Evolutionary conservation across 495 filamentous ascomycete species (phyloP).

Genomic region (Trichoderma parareesei): DNA sequence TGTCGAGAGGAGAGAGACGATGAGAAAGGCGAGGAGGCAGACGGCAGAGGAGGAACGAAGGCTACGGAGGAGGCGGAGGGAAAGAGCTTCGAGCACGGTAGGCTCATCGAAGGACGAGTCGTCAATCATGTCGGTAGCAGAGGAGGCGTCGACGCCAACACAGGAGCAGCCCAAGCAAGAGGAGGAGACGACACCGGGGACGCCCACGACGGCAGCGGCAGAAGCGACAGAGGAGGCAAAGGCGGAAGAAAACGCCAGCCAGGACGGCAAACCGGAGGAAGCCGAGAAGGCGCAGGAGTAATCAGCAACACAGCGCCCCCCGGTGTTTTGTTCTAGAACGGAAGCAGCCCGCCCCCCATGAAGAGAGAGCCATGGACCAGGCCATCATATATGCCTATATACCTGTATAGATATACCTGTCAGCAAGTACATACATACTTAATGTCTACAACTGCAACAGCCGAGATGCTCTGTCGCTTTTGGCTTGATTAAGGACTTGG

Average conservation of each 20-base stretch:
- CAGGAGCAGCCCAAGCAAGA: background rate
- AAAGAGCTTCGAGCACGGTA: conserved; percentile 36
- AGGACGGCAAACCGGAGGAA: conserved; percentile 3
- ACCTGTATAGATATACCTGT: background rate
- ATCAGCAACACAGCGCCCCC: background rate
- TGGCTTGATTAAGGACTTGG: too few relatives aligned
- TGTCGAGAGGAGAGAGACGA: conserved; percentile 48
- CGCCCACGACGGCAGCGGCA: conserved; percentile 2
- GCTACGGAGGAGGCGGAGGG: conserved; percentile 48
- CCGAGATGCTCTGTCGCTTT: background rate
- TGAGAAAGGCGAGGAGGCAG: conserved; percentile 54
- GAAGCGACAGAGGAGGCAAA: background rate
- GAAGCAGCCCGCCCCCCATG: background rate
- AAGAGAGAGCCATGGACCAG: background rate
- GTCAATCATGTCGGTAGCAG: background rate
- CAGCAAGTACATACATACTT: conserved; percentile 12
- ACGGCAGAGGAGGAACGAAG: conserved; percentile 63
- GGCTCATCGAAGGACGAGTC: conserved; percentile 15
- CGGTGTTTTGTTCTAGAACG: background rate
- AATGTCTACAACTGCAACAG: background rate
- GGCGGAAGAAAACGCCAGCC: background rate
- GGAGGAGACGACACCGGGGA: conserved; percentile 6
- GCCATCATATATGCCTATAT: background rate
- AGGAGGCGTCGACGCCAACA: conserved; percentile 5
- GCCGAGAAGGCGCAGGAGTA: background rate